phyloP scores from a whole-genome alignment of 176 grass and related monocot genomes.

The Carex cristatella region DNA sequence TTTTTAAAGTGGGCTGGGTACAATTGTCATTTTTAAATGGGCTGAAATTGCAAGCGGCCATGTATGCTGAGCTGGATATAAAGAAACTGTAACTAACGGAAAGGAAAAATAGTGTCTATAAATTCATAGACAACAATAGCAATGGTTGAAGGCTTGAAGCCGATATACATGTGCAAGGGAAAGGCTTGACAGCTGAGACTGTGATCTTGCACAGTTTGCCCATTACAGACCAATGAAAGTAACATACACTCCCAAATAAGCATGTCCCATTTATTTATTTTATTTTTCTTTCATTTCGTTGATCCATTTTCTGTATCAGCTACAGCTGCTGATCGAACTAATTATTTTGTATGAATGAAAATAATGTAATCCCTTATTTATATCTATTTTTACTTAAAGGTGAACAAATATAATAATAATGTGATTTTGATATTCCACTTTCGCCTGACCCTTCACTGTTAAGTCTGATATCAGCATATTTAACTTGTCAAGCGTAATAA shows the following conservation, averaged over 20 bases:
- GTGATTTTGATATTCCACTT: neutral
- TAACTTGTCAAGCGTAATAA: neutral
- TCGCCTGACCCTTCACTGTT: neutral
- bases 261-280: neutral
- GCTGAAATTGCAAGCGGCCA: too few relatives aligned
- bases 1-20: too few relatives aligned
- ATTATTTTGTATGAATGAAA: neutral
- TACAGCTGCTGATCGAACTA: neutral
- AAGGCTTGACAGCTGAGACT: slow-evolving; percentile 14
- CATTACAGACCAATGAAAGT: neutral
- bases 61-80: too few relatives aligned
- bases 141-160: too few relatives aligned
- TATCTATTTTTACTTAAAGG: neutral
- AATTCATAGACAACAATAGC: too few relatives aligned
- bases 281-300: neutral
- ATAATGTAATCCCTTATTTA: neutral
- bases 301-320: neutral
- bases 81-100: too few relatives aligned
- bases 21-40: too few relatives aligned
- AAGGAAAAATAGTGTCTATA: too few relatives aligned
- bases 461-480: too few relatives aligned
- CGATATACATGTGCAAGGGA: neutral
- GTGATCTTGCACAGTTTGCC: slow-evolving; percentile 15
- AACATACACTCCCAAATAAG: neutral
- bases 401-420: neutral